Percentiles rank a stretch among this genome's conserved stretches.
Evolutionary conservation across 2,329 filamentous ascomycete genomes (phyloP).

Genomic region (Diaporthe sp.): DNA sequence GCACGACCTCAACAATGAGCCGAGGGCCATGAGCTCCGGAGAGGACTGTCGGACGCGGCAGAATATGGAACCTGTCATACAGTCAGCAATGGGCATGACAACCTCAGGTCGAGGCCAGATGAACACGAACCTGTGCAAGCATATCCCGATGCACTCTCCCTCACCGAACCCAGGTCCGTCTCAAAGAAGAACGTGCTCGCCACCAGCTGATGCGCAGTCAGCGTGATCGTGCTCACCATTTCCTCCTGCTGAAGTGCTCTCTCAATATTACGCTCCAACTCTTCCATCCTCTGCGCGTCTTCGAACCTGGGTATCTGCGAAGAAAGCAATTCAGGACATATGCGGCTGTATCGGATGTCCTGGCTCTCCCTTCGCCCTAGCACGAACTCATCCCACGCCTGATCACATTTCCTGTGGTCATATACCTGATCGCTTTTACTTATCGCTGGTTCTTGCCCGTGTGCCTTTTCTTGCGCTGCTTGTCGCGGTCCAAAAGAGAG

Average conservation of each 20-base stretch:
- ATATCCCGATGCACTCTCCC: neutral
- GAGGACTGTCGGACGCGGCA: constrained; percentile 18
- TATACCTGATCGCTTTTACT: neutral
- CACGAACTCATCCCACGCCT: neutral
- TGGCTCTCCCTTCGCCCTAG: neutral
- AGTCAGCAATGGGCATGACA: neutral
- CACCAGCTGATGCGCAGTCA: constrained; percentile 10
- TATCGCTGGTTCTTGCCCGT: neutral
- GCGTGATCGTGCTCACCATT: neutral
- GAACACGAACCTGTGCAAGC: neutral
- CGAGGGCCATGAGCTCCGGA: neutral
- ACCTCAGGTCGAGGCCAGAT: fast-evolving
- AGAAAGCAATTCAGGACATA: neutral
- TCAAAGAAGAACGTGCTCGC: constrained; percentile 18
- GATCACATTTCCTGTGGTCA: neutral
- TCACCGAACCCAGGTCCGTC: neutral
- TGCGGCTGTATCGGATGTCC: neutral
- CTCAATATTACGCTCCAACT: neutral
- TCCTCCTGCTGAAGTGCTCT: neutral
- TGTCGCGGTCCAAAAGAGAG: neutral
- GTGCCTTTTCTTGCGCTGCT: neutral
- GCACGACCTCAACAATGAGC: constrained; percentile 4
- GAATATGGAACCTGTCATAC: neutral
- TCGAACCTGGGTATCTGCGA: constrained; percentile 20
- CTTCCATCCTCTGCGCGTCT: constrained; percentile 10